Percentiles rank a stretch among this genome's conserved stretches.
Evolutionary conservation across 129 eudicot species (phyloP).

Genomic region (Erigeron canadensis): DNA sequence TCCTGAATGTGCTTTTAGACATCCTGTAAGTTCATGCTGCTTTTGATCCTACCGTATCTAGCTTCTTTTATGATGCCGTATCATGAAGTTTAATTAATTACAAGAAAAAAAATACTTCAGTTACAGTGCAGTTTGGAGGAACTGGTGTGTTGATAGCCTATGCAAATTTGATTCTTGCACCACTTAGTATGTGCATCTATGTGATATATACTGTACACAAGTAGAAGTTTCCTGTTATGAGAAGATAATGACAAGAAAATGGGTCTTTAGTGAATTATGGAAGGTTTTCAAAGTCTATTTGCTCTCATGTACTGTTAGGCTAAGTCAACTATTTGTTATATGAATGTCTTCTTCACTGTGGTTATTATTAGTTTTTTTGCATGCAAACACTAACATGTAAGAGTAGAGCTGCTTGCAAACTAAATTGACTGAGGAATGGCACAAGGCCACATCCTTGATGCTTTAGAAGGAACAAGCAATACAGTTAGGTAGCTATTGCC

Average conservation of each 20-base stretch:
- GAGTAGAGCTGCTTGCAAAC: not conserved
- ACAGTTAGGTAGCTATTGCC: not conserved
- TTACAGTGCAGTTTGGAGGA: not conserved
- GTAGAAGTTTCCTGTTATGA: constrained; percentile 5
- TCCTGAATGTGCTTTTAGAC: constrained; percentile 62
- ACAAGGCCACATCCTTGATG: not conserved
- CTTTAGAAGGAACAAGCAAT: not conserved
- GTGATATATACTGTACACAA: not conserved
- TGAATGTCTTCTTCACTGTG: not conserved
- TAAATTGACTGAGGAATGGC: not conserved
- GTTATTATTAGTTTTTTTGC: not conserved
- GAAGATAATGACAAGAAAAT: constrained; percentile 1
- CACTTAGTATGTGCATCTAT: not conserved
- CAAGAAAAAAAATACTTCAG: not conserved
- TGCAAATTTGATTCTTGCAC: not conserved
- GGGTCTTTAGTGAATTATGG: not conserved
- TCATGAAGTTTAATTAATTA: not conserved
- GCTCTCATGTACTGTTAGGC: not conserved
- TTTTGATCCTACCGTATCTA: not conserved
- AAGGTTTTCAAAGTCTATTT: not conserved
- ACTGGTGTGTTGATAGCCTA: not conserved
- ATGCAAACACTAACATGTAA: not conserved
- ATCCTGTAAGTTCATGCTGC: constrained; percentile 58
- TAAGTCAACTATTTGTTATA: not conserved
- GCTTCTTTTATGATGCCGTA: constrained; percentile 5